Evolutionary conservation across 2,329 filamentous ascomycete species (phyloP), one percentile per base, ranked within the genome.

Genomic region (Aspergillus fructus): DNA sequence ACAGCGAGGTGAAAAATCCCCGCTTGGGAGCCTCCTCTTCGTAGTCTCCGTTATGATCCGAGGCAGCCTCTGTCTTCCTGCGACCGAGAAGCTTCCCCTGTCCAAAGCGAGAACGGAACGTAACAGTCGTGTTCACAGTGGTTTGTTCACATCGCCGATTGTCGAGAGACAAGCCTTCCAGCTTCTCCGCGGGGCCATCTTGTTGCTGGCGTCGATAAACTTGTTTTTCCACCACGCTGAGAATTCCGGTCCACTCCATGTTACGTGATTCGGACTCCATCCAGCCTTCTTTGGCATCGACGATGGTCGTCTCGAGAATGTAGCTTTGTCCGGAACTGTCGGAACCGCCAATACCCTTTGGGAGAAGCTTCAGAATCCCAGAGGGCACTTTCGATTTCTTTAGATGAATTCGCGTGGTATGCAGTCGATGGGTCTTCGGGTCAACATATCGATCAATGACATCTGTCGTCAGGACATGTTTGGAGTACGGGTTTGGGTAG

Each of bases 401-500:
- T 34, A 88, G 71, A 62, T 87, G 85, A 47, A 88, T 75, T 24
- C 85, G 80, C 12, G 82, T 79, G 13, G 85, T 88, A 50, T 85
- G 85, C 24, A 88, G 77, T 41, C 82, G 82, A 61, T 85, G 78
- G 2, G 83, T 86, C 24, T 74, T 74, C 2, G 84, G 80, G 34
- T 88, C 85, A 71, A 85, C 84, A 72, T 80, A 78, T 55, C 85
- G 83, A 60, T 83, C 80, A 70, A 88, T 86, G 70, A 86, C 85
- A 76, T 88, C 85, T 66, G 85, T 87, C 50, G 83, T 85, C 63
- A 86, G 77, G 63, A 88, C 85, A 77, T 88, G 85, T 58, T 79
- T 82, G 50, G 82, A 83, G 75, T 87, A 87, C 27, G 85, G 85
- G 66, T 88, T 88, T 1, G 85, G 85, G 67, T 88, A 88, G 65